A percentile compares a stretch with the other conserved stretches of the same genome.
phyloP scores from a whole-genome alignment of 352 stramenopile genomes.

The Phytophthora pseudosyringae region DNA sequence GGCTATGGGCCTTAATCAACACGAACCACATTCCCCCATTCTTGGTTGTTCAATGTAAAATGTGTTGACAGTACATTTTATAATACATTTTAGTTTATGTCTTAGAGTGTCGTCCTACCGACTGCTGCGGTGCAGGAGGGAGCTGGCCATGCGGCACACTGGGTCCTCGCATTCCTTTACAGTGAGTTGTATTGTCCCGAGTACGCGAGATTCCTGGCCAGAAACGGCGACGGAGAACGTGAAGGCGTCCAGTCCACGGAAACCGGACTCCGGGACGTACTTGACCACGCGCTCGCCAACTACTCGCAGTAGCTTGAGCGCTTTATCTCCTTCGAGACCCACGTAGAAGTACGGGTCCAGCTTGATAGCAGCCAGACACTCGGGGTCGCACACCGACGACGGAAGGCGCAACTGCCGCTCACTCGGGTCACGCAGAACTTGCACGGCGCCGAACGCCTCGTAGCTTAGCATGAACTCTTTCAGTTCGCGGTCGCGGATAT shows the following conservation, averaged over 20 bases:
- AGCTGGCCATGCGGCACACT: conserved; percentile 40
- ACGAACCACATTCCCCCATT: too few species aligned
- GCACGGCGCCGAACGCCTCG: conserved; percentile 47
- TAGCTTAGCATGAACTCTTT: conserved; percentile 60
- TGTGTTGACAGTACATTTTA: too few species aligned
- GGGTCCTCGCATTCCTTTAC: conserved; percentile 63
- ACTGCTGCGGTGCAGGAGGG: conserved; percentile 34
- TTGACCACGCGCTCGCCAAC: conserved; percentile 52
- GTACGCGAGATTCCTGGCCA: conserved; percentile 45
- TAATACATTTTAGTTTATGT: too few species aligned
- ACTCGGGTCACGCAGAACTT: conserved; percentile 56
- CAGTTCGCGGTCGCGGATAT: conserved; percentile 50
- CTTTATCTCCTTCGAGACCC: conserved; percentile 54
- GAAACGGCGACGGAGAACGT: conserved; percentile 65
- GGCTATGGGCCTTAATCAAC: too few species aligned
- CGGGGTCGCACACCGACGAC: conserved; percentile 52
- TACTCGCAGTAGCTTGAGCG: conserved; percentile 52
- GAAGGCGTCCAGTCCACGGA: conserved; percentile 59
- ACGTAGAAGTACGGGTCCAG: conserved; percentile 70
- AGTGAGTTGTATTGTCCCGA: conserved; percentile 62
- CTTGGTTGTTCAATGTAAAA: too few species aligned
- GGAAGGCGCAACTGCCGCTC: conserved; percentile 61
- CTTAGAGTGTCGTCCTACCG: conserved; percentile 1
- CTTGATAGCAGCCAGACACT: conserved; percentile 48
- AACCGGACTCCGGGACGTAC: conserved; percentile 62